Base-by-base conservation (phyloP, 176 grass and related monocot species). In the Carex littledalei region DNA sequence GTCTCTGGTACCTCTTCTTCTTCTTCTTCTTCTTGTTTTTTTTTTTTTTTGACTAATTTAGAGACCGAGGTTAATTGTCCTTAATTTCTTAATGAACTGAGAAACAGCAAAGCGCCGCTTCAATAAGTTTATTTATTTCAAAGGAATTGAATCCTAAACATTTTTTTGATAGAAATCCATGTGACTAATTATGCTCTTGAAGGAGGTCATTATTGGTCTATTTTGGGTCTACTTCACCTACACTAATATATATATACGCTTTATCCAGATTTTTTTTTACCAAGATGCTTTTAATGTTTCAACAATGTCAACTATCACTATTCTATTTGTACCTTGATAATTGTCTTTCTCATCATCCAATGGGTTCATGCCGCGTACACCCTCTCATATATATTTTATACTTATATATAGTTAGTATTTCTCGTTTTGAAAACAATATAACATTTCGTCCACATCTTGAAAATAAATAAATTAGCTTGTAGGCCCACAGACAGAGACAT, bases 1-100 rank as follows among this genome's bases (percentile, higher is more conserved):
- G 85, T 94, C 34, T 91, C 86, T 76, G 92, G 92, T 26, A 54
- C 63, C 74, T 59, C 12, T 20, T 64, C 16, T n/a, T 67, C 53
- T 39, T 39, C 5, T 6, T 39, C 37, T 39, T 39, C 34, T 35
- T 35, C 34, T 35, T 35, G 3, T 35, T 35, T 3, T 35, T 34
- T 3, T 39, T 39, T 0, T 6, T 39, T 74, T 26, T 9, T 2
- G 47, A 11, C 26, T 61, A 41, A 60, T 63, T 26, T 3, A n/a
- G 18, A 74, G 18, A 37, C 49, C 47, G 41, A 16, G 12, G 1
- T 29, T 29, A 29, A 34, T 67, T 67, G 1, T 32, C 63, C 26
- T 15, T 29, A 29, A 29, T 29, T 67, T 32, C 11, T 34, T 66
- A 17, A 58, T 3, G 31, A 68, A 16, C 13, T 68, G 31, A 68